Conservation (phyloP, 805 yeast species). For the Suhomyces faveliae region DNA sequence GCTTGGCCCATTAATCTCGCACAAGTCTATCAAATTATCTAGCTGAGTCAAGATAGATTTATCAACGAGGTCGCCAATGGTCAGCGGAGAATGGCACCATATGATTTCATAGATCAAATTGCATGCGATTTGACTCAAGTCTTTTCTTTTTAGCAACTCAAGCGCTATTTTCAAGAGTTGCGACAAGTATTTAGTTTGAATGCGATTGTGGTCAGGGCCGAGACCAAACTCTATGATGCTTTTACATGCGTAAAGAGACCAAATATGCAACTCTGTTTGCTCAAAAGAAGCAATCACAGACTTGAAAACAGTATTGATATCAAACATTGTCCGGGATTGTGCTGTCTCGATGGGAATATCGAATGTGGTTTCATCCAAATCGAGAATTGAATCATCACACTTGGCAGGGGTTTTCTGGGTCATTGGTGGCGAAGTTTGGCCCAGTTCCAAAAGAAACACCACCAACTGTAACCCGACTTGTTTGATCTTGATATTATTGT, state of each 20-base stretch:
- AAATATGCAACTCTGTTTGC: slow-evolving; percentile 17
- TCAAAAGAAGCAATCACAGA: slow-evolving; percentile 22
- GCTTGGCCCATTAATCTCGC: slow-evolving; percentile 64
- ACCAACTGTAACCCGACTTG: slow-evolving; percentile 27
- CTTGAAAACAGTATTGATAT: slow-evolving; percentile 14
- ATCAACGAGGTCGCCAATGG: slow-evolving; percentile 28
- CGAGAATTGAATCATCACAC: background rate
- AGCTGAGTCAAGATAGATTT: slow-evolving; percentile 44
- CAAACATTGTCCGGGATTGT: background rate
- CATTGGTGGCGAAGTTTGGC: background rate
- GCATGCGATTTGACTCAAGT: slow-evolving; percentile 29
- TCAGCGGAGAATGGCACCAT: slow-evolving; percentile 7
- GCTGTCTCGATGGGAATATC: slow-evolving; percentile 9
- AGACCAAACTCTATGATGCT: slow-evolving; percentile 11
- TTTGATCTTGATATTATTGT: slow-evolving; percentile 13
- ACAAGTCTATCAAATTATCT: slow-evolving; percentile 48
- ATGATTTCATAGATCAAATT: slow-evolving; percentile 23
- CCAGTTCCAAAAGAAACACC: slow-evolving; percentile 17
- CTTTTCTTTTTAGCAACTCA: slow-evolving; percentile 33
- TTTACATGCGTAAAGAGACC: slow-evolving; percentile 24
- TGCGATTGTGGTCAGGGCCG: background rate
- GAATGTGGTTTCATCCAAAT: slow-evolving; percentile 7
- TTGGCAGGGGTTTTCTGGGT: background rate
- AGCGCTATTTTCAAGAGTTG: slow-evolving; percentile 35
- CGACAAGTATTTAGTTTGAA: slow-evolving; percentile 6